Evolutionary conservation across 2,329 filamentous ascomycete species (phyloP).

Genomic region (Podosphaera xanthii): DNA sequence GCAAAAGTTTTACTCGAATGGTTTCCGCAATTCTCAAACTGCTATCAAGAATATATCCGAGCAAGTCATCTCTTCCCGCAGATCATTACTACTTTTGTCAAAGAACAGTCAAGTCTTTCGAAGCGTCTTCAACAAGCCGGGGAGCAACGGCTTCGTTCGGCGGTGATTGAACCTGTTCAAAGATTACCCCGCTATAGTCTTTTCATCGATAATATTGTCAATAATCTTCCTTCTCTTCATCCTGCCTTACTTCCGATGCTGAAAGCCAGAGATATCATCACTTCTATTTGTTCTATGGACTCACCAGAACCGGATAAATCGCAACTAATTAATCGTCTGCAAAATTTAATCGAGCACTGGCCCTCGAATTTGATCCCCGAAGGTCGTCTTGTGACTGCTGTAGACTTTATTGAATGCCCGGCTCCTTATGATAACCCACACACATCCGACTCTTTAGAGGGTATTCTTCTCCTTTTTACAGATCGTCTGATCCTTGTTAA

Average conservation of each 20-base stretch:
- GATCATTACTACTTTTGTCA: constrained; percentile 56
- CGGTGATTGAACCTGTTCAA: constrained; percentile 91
- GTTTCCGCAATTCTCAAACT: constrained; percentile 80
- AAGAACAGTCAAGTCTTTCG: constrained; percentile 62
- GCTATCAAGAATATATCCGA: constrained; percentile 82
- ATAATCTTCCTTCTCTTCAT: constrained; percentile 64
- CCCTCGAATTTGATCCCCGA: constrained; percentile 45
- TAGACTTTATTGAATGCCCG: constrained; percentile 55
- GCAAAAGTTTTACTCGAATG: constrained; percentile 67
- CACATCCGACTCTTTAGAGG: constrained; percentile 22
- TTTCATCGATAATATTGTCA: constrained; percentile 86
- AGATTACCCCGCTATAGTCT: constrained; percentile 82
- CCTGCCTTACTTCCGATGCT: constrained; percentile 65
- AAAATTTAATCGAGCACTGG: constrained; percentile 58
- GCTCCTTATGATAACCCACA: constrained; percentile 36
- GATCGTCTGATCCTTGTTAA: constrained; percentile 59
- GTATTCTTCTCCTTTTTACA: constrained; percentile 65
- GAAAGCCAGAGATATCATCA: constrained; percentile 78
- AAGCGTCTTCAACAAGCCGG: constrained; percentile 61
- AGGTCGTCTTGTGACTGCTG: constrained; percentile 59
- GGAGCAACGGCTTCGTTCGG: constrained; percentile 73
- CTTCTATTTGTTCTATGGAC: constrained; percentile 89
- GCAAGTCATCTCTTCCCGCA: constrained; percentile 73
- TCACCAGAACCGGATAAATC: constrained; percentile 46
- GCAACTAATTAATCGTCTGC: constrained; percentile 49